Base-by-base conservation (phyloP, 2,329 filamentous ascomycete species). In the Penicillium sp. region DNA sequence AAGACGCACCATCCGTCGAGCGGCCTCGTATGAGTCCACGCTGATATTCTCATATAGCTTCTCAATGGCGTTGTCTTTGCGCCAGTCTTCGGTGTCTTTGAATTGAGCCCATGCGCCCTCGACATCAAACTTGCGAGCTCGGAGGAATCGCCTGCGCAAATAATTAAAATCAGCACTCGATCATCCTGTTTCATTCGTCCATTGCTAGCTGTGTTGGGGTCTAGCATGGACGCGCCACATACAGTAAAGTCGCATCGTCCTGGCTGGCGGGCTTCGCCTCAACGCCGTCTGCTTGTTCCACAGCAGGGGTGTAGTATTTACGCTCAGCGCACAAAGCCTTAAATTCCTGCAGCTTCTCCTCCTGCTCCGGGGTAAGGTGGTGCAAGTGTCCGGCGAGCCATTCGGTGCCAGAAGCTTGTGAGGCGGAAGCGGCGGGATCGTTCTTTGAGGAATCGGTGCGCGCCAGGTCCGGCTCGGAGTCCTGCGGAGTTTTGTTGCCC, bases 11-110 rank as follows among this genome's bases (percentile, higher is more conserved):
- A 97, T 81, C 64, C 85, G 82, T 66, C 70, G 67, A 56, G 90
- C 89, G 68, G 89, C 82, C 75, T 96, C 91, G 72, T 92, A 97
- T 55, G 91, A 88, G 2, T 90, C 84, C 23, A 92, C 76, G 58
- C 96, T 91, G 68, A 97, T 96, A 33, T 89, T 92, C 71, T 89
- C 84, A 77, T 96, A 97, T 38, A 97, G 80, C 44, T 85, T 80
- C 60, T 92, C 85, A 48, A 96, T 83, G 64, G 90, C 81, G 73
- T 93, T 93, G 60, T 89, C 86, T 65, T 84, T 84, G 59, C 92
- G 86, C 90, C 92, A 97, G 57, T 90, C 85, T 75, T 96, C 91
- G 0, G 92, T 96, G 53, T 92, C 90, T 68, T 87, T 87, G 78
- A 96, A 96, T 76, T 97, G 92, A 58, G 79, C 82, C 71, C 87